Conservation (phyloP, 2,329 filamentous ascomycete genomes). For the Pyrenochaeta sp. region DNA sequence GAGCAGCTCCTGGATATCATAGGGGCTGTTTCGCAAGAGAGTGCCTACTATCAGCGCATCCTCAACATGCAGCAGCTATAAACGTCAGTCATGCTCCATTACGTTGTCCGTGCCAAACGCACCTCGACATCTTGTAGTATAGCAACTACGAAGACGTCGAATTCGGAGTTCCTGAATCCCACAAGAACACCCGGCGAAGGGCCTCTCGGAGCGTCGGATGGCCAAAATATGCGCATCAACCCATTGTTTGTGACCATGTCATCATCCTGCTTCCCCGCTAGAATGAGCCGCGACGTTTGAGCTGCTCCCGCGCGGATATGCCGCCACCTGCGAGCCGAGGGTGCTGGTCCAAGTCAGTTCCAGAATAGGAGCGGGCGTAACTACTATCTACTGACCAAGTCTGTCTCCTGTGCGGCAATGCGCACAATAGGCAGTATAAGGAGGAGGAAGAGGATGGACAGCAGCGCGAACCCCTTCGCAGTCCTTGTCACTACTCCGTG, state of each 20-base stretch:
- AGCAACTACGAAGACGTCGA: conserved; percentile 89
- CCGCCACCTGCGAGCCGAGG: conserved; percentile 79
- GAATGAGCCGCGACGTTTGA: conserved; percentile 93
- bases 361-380: background rate
- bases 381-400: conserved; percentile 69
- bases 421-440: conserved; percentile 85
- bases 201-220: conserved; percentile 80
- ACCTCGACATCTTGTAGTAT: conserved; percentile 91
- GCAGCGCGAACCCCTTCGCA: conserved; percentile 81
- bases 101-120: conserved; percentile 43
- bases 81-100: conserved; percentile 8
- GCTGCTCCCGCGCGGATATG: conserved; percentile 93
- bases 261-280: conserved; percentile 66
- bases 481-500: conserved; percentile 94
- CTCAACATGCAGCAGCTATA: conserved; percentile 68
- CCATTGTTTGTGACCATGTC: conserved; percentile 77
- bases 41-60: conserved; percentile 85
- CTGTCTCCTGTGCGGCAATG: conserved; percentile 80
- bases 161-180: conserved; percentile 91
- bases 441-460: conserved; percentile 85
- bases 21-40: conserved; percentile 81
- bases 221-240: conserved; percentile 98
- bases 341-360: conserved; percentile 66
- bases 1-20: conserved; percentile 82
- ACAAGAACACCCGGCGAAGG: conserved; percentile 84